Evolutionary conservation across 169 alveolate species (phyloP), one percentile per base, ranked within the genome.

Genomic region (Babesia bovis): DNA sequence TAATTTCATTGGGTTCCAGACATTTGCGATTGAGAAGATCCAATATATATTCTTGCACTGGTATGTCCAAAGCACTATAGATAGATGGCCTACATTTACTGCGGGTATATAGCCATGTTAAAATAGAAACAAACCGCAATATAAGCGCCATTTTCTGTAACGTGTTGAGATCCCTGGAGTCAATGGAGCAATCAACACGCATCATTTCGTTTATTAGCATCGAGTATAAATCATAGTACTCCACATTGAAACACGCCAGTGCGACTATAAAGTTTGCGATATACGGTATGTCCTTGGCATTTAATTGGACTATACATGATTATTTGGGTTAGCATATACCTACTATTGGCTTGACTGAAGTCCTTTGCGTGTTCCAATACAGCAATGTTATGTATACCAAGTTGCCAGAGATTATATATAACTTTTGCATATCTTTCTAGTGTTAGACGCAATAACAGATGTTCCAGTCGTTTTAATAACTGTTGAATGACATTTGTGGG

Each of bases 121-220:
- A 5, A 47, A 21, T 50, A 2, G 30, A 5, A 25, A 60, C 70
- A 28, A 15, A 60, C 73, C 58, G 33, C 32, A 63, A 15, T 21
- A 30, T 7, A 4, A 63, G 3, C 3, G 61, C 47, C 40, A 21
- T 50, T 15, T 32, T 4, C 33, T 63, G 73, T 3, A 63, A 33
- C 51, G 33, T 12, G 25, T n/a, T n/a, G 17, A n/a, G 44, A 2
- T 25, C 59, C 6, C 53, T 33, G 7, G 26, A 4, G 1, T n/a
- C 1, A 13, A 63, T 4, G 23, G 73, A 63, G 49, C 73, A 63
- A 35, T 30, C 59, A 19, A 63, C 19, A 4, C 73, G 40, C 73
- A 63, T 63, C 10, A 19, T n/a, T 21, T 63, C 73, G 25, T 25
- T 17, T 19, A 63, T 9, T 1, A 63, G 47, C 35, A 30, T 4